These are phyloP conservation scores for Isabelozyma pseudorhagii DNA, from an alignment of 805 yeast species.

Conservation along the genomic window DNA sequence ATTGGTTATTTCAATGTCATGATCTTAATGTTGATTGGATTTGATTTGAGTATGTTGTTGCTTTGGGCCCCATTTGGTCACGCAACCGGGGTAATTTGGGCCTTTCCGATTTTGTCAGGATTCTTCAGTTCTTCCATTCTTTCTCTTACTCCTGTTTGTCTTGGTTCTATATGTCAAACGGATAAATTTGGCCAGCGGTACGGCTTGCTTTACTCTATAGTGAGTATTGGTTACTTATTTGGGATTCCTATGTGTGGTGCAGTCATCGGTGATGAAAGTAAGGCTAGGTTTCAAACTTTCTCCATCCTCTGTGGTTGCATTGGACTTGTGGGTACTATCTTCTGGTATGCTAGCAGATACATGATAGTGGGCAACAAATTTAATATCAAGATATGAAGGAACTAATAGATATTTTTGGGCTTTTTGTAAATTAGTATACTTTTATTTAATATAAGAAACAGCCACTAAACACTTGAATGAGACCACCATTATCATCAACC, in stretches of 20 bases:
- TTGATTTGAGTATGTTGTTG: slow-evolving; percentile 46
- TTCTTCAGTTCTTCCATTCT: slow-evolving; percentile 60
- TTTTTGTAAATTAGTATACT: too few relatives aligned
- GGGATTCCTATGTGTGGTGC: slow-evolving; percentile 37
- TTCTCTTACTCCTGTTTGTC: slow-evolving; percentile 65
- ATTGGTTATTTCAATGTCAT: slow-evolving; percentile 58
- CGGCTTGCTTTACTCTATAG: slow-evolving; percentile 63
- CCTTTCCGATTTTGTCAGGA: slow-evolving; percentile 55
- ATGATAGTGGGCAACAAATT: neutral
- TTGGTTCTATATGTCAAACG: slow-evolving; percentile 62
- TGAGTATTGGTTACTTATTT: slow-evolving; percentile 40
- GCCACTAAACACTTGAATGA: too few relatives aligned
- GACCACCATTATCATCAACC: too few relatives aligned
- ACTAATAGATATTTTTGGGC: too few relatives aligned
- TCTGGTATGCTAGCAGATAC: neutral
- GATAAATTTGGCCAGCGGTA: slow-evolving; percentile 65
- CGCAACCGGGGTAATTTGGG: slow-evolving; percentile 39
- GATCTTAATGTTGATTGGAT: slow-evolving; percentile 43
- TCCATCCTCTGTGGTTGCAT: slow-evolving; percentile 27
- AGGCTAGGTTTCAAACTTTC: slow-evolving; percentile 26
- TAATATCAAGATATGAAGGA: too few relatives aligned
- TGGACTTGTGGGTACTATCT: neutral
- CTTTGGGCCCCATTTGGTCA: slow-evolving; percentile 70
- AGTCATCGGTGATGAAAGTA: slow-evolving; percentile 30
- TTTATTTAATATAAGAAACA: too few relatives aligned